These are phyloP conservation scores for Wickerhamiella sergipiensis DNA, from an alignment of 805 yeast genomes.

Conservation along the genomic window DNA sequence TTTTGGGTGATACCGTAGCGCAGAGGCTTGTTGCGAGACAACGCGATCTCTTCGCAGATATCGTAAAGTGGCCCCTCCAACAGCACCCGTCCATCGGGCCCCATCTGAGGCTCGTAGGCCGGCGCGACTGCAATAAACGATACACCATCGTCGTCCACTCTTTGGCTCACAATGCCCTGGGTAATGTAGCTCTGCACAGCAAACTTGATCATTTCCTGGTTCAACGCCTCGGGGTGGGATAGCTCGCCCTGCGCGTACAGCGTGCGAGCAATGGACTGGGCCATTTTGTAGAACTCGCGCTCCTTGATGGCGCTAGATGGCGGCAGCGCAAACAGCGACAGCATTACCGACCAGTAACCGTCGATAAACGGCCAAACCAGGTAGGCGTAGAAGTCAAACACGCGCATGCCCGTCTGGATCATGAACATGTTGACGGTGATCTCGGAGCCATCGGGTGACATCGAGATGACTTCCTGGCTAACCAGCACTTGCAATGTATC, in stretches of 20 bases:
- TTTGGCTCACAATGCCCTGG: slow-evolving; percentile 23
- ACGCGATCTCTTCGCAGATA: slow-evolving; percentile 23
- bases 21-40: slow-evolving; percentile 26
- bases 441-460: slow-evolving; percentile 13
- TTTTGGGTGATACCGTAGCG: slow-evolving; percentile 18
- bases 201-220: slow-evolving; percentile 27
- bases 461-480: slow-evolving; percentile 20
- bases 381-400: slow-evolving; percentile 30
- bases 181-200: slow-evolving; percentile 25
- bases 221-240: slow-evolving; percentile 29
- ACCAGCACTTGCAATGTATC: slow-evolving; percentile 21
- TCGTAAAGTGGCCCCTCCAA: slow-evolving; percentile 23
- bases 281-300: slow-evolving; percentile 22
- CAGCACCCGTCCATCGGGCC: slow-evolving; percentile 10
- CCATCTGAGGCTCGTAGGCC: slow-evolving; percentile 13
- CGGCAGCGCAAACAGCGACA: slow-evolving; percentile 25
- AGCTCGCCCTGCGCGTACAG: slow-evolving; percentile 31
- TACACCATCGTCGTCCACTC: slow-evolving; percentile 11
- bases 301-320: slow-evolving; percentile 19
- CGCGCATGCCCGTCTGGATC: slow-evolving; percentile 18
- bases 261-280: slow-evolving; percentile 30
- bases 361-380: slow-evolving; percentile 32
- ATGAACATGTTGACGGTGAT: slow-evolving; percentile 11
- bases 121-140: slow-evolving; percentile 15
- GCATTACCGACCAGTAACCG: slow-evolving; percentile 30